Evolutionary conservation across 2,329 filamentous ascomycete species (phyloP).

Genomic region (Colletotrichum cordylinicola): DNA sequence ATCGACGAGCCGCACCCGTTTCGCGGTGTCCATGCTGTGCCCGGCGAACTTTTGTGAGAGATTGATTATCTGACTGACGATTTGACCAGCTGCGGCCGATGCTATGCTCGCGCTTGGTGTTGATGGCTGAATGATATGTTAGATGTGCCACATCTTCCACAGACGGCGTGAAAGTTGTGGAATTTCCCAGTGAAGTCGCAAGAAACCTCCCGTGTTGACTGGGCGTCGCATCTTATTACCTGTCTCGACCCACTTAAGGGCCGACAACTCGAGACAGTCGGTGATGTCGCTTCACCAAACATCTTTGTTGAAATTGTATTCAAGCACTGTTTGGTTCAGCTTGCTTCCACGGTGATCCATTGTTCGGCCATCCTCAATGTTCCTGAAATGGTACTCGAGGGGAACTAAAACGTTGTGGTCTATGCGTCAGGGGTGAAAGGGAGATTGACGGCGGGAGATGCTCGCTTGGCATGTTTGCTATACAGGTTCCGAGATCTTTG

Average conservation of each 20-base stretch:
- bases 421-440: not conserved
- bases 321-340: not conserved
- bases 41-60: not conserved
- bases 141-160: not conserved
- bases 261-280: not conserved
- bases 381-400: not conserved
- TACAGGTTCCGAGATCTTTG: not conserved
- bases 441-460: not conserved
- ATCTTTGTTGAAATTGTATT: not conserved
- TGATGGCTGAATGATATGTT: not conserved
- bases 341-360: not conserved
- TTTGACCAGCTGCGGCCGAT: not conserved
- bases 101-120: not conserved
- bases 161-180: not conserved
- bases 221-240: not conserved
- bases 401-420: not conserved
- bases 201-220: not conserved
- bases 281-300: not conserved
- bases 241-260: not conserved
- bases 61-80: not conserved
- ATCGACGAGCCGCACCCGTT: not conserved
- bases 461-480: not conserved
- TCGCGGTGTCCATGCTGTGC: fast-evolving
- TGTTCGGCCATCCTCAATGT: not conserved
- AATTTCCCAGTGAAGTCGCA: not conserved